These are phyloP conservation scores for Scedosporium dehoogii DNA, from an alignment of 2,329 filamentous ascomycete species.

Conservation along the genomic window DNA sequence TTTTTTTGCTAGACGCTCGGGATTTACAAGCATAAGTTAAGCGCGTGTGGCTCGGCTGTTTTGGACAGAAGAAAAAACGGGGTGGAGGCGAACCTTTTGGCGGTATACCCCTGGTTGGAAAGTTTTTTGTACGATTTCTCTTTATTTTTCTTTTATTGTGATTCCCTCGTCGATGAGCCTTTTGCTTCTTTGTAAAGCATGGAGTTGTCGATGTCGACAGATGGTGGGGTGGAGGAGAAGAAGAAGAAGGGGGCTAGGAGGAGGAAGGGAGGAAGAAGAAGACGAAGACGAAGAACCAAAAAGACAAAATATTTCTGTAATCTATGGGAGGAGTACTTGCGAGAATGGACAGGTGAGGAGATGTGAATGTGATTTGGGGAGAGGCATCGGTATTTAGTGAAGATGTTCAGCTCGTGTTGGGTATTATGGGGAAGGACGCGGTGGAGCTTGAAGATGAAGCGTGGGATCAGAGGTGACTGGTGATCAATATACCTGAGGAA, in stretches of 20 bases:
- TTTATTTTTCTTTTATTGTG: not conserved
- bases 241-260: not conserved
- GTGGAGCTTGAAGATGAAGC: too few relatives aligned
- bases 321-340: not conserved
- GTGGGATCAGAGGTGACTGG: too few relatives aligned
- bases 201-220: not conserved
- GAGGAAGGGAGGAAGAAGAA: not conserved
- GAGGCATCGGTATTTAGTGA: too few relatives aligned
- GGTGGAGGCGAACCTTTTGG: not conserved
- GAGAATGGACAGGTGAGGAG: not conserved
- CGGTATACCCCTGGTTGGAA: not conserved
- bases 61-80: not conserved
- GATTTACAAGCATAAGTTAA: not conserved
- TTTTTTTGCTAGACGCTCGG: not conserved
- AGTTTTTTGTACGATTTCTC: not conserved
- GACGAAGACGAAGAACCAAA: not conserved
- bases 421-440: too few relatives aligned
- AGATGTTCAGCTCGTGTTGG: too few relatives aligned
- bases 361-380: too few relatives aligned
- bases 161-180: not conserved
- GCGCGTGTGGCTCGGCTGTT: not conserved
- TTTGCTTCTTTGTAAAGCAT: not conserved
- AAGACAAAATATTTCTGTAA: not conserved
- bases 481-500: not conserved
- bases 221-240: not conserved